Evolutionary conservation across 176 grass and related monocot species (phyloP).

Genomic region (Oryza nivara): DNA sequence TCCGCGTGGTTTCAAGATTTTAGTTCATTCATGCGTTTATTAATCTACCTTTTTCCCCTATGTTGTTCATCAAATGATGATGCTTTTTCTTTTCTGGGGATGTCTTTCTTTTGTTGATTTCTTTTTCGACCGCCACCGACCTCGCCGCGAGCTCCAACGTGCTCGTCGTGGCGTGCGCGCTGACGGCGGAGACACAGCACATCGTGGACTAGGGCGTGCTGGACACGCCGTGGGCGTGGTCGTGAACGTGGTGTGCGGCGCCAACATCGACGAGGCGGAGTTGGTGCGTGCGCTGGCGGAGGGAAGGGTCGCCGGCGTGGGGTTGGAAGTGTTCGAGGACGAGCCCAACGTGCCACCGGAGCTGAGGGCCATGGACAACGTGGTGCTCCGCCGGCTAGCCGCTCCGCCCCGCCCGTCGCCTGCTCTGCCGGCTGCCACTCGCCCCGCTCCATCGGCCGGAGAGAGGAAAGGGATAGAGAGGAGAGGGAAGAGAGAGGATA

Average conservation of each 20-base stretch:
- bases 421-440: no score
- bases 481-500: no score
- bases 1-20: not conserved
- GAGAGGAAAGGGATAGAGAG: no score
- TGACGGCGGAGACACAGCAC: slow-evolving; percentile 49
- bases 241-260: slow-evolving; percentile 50
- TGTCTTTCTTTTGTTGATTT: not conserved
- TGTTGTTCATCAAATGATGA: not conserved
- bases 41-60: not conserved
- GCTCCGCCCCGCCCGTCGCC: no score
- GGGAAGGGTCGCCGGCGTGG: slow-evolving; percentile 44
- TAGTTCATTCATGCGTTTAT: not conserved
- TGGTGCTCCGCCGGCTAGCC: slow-evolving; percentile 23
- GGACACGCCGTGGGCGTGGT: slow-evolving; percentile 48
- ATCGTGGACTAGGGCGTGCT: slow-evolving; percentile 44
- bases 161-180: slow-evolving; percentile 40
- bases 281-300: slow-evolving; percentile 37
- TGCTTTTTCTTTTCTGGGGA: not conserved
- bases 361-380: slow-evolving; percentile 51
- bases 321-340: slow-evolving; percentile 52
- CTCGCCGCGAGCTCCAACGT: slow-evolving; percentile 38
- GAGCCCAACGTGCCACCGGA: slow-evolving; percentile 39
- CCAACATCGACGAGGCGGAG: slow-evolving; percentile 47
- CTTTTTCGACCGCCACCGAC: not conserved
- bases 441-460: no score